These are phyloP conservation scores for apple (Malus domestica) DNA, from an alignment of 306 rosid genomes.

Conservation along the genomic window DNA sequence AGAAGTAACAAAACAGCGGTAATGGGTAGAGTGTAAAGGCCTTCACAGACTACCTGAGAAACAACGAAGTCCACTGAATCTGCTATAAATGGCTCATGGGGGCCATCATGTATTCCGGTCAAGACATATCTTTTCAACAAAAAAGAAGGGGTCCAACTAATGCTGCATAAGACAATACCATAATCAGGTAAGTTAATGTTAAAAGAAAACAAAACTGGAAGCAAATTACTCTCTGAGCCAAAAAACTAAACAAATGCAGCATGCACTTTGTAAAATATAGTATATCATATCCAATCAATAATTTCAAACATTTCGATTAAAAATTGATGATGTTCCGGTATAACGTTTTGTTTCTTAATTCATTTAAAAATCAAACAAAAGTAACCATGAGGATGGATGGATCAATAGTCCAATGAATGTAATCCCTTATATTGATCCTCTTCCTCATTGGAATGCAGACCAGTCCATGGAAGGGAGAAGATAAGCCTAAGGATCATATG, in stretches of 20 bases:
- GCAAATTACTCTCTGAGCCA: conserved; percentile 9
- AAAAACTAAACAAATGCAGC: not conserved
- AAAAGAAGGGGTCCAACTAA: conserved; percentile 96
- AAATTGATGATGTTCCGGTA: not conserved
- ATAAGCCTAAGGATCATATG: not conserved
- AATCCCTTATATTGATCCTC: not conserved
- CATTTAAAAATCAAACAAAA: not conserved
- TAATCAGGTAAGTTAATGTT: conserved; percentile 30
- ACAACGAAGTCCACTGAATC: conserved; percentile 99
- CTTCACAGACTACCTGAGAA: conserved; percentile 70
- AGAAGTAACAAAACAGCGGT: not conserved
- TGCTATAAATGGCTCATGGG: conserved; percentile 96
- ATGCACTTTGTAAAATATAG: not conserved
- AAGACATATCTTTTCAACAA: conserved; percentile 91
- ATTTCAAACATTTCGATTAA: not conserved
- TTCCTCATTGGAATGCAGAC: not conserved
- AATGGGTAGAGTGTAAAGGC: conserved; percentile 14
- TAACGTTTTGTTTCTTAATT: not conserved
- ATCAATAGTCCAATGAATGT: not conserved
- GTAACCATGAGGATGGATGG: not conserved
- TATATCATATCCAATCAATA: not conserved
- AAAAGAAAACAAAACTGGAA: not conserved
- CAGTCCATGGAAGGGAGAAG: not conserved
- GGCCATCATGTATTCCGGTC: conserved; percentile 97
- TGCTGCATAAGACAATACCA: conserved; percentile 52